phyloP scores from a whole-genome alignment of 371 early-diverging fungal genomes.

The Mortierella sp. region DNA sequence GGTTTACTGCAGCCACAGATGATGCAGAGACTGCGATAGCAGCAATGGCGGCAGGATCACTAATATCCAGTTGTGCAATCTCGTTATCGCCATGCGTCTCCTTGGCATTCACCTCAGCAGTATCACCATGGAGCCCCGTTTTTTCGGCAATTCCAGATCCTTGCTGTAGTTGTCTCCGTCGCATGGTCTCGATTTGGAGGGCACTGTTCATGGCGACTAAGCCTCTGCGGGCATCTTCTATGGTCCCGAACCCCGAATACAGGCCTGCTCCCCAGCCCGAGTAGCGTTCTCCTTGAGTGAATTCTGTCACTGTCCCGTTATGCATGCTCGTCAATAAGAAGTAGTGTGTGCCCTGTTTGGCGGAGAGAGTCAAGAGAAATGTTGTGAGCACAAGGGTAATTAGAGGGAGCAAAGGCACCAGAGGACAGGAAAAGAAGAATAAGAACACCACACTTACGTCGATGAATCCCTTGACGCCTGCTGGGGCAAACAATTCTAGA shows the following conservation, averaged over 20 bases:
- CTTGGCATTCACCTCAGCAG: background rate
- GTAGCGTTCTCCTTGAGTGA: slow-evolving; percentile 47
- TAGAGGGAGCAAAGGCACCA: background rate
- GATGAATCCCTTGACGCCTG: slow-evolving; percentile 23
- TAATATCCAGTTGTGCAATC: slow-evolving; percentile 41
- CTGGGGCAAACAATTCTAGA: slow-evolving; percentile 37
- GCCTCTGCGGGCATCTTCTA: slow-evolving; percentile 34
- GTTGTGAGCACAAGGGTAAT: background rate
- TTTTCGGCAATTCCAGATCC: slow-evolving; percentile 10
- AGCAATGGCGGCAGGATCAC: slow-evolving; percentile 31
- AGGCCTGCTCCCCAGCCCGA: slow-evolving; percentile 32
- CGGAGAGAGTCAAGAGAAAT: background rate
- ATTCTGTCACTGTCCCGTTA: slow-evolving; percentile 29
- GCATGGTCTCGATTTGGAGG: slow-evolving; percentile 25
- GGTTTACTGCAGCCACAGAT: background rate
- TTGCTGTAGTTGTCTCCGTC: slow-evolving; percentile 18
- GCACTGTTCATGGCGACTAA: slow-evolving; percentile 47
- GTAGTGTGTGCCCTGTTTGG: slow-evolving; percentile 43
- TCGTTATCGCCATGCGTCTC: background rate
- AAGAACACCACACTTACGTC: slow-evolving; percentile 17
- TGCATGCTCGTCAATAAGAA: slow-evolving; percentile 34
- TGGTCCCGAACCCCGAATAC: slow-evolving; percentile 19
- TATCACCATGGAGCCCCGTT: background rate
- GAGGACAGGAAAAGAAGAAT: background rate
- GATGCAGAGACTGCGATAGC: slow-evolving; percentile 4